These are phyloP conservation scores for Globisporangium sylvaticum DNA, from an alignment of 352 stramenopile species.

Conservation along the genomic window DNA sequence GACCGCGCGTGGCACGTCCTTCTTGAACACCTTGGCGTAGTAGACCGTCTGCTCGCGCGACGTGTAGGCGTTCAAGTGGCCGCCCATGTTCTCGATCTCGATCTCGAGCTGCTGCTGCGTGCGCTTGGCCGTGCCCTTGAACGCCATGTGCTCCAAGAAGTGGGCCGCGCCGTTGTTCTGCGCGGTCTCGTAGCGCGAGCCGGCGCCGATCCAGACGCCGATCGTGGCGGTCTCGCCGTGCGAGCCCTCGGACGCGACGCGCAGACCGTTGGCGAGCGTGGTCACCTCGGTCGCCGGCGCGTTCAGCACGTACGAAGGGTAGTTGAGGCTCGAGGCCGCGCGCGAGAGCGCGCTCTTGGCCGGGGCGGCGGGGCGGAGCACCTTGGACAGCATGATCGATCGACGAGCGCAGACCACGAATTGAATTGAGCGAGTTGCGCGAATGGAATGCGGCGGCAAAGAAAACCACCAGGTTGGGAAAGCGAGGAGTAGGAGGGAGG, in stretches of 20 bases:
- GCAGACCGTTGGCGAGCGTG: conserved; percentile 94
- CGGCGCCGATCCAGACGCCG: conserved; percentile 96
- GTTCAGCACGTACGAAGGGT: conserved; percentile 90
- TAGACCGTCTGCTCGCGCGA: conserved; percentile 99
- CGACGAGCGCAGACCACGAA: conserved; percentile 12
- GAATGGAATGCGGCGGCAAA: conserved; percentile 5
- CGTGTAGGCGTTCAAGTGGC: conserved; percentile 99
- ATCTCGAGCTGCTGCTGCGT: conserved; percentile 98
- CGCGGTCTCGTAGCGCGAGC: conserved; percentile 97
- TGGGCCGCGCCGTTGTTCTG: conserved; percentile 99
- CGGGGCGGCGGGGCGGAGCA: conserved; percentile 41
- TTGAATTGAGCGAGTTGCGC: conserved; percentile 15
- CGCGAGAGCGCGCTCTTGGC: conserved; percentile 38
- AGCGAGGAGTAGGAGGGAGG: too few relatives aligned
- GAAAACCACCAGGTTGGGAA: conserved; percentile 11
- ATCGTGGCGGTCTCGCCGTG: conserved; percentile 98
- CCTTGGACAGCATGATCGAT: conserved; percentile 62
- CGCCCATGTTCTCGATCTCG: conserved; percentile 99
- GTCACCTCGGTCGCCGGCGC: conserved; percentile 95
- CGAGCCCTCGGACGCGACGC: conserved; percentile 96
- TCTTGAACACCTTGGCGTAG: conserved; percentile 99
- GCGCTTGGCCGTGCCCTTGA: conserved; percentile 98
- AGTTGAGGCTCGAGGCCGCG: conserved; percentile 67
- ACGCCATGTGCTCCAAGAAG: conserved; percentile 99
- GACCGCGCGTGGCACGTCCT: conserved; percentile 95